Percentiles rank a stretch among this genome's conserved stretches.
These are phyloP conservation scores for Actinomortierella wolfii DNA, from an alignment of 371 early-diverging fungal genomes.

Conservation along the genomic window DNA sequence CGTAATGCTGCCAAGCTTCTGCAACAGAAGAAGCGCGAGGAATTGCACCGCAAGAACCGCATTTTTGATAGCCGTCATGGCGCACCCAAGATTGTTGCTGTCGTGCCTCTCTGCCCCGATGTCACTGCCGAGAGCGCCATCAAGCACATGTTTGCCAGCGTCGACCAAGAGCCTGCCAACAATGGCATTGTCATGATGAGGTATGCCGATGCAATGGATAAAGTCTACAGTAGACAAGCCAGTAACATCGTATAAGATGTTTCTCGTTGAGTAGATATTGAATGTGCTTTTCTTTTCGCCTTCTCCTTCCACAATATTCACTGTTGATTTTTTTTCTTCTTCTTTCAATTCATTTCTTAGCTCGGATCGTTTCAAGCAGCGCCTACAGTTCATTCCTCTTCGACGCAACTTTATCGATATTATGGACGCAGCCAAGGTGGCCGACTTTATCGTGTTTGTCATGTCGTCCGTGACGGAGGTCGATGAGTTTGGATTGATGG, in stretches of 20 bases:
- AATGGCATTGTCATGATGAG: conserved; percentile 46
- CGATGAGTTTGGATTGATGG: conserved; percentile 86
- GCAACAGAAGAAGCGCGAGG: conserved; percentile 85
- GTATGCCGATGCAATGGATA: conserved; percentile 15
- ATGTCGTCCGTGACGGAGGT: conserved; percentile 92
- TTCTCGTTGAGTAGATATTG: neutral
- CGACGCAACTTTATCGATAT: conserved; percentile 74
- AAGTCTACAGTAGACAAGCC: no score
- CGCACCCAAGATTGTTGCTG: conserved; percentile 85
- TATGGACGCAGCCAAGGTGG: conserved; percentile 88
- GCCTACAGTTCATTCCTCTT: conserved; percentile 73
- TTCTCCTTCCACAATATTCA: no score
- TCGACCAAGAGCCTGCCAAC: conserved; percentile 53
- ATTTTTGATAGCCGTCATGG: conserved; percentile 84
- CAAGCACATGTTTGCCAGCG: conserved; percentile 55
- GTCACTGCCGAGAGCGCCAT: conserved; percentile 60
- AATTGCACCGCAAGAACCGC: conserved; percentile 67
- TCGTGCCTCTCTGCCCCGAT: conserved; percentile 88
- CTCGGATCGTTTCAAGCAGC: conserved; percentile 84
- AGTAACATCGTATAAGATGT: no score
- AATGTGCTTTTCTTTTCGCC: no score
- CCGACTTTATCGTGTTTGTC: conserved; percentile 87
- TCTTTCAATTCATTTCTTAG: conserved; percentile 8
- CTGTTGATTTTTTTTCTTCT: neutral
- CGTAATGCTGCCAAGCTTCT: conserved; percentile 79